Base-by-base conservation (phyloP, 352 stramenopile genomes). In the Pythium scleroteichum region DNA sequence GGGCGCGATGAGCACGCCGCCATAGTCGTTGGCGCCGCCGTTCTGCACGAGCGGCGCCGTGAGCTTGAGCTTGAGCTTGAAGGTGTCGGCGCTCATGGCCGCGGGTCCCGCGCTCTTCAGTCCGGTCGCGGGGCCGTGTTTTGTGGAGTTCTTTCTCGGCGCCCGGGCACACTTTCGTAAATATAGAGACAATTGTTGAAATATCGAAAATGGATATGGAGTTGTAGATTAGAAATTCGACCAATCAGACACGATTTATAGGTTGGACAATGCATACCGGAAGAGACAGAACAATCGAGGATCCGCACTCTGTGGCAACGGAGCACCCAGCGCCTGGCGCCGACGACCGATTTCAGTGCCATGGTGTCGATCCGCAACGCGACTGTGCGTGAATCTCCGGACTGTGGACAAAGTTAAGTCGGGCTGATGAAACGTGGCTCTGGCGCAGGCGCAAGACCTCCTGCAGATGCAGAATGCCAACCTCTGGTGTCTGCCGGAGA, bases 391-490 rank as follows among this genome's bases (percentile, higher is more conserved):
- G 12, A n/a, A n/a, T n/a, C n/a, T n/a, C n/a, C n/a, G n/a, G n/a
- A n/a, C n/a, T n/a, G n/a, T n/a, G n/a, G n/a, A n/a, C n/a, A n/a
- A n/a, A n/a, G n/a, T n/a, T n/a, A n/a, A n/a, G n/a, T n/a, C n/a
- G n/a, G n/a, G n/a, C n/a, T n/a, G n/a, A n/a, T 41, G 19, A 29
- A 20, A 32, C 35, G 41, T 39, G 35, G 4, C 7, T 33, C 35
- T 24, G 5, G 17, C 14, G 26, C 20, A 97, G 88, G 85, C 91
- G 35, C 75, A 94, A 53, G 98, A 99, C 82, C 79, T 99, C 48
- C 68, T 99, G 27, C 89, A 98, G 72, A 99, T 99, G 87, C 97
- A 99, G 76, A 98, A 96, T 51, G 97, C 96, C 52, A 99, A 99
- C 77, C 79, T 99, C 32, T 99, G 96, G 95, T 99, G 97, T 82